A percentile compares a stretch with the other conserved stretches of the same genome.
Evolutionary conservation across 768 basidiomycete genomes (phyloP).

Genomic region (Omphalotus guepiniiformis): DNA sequence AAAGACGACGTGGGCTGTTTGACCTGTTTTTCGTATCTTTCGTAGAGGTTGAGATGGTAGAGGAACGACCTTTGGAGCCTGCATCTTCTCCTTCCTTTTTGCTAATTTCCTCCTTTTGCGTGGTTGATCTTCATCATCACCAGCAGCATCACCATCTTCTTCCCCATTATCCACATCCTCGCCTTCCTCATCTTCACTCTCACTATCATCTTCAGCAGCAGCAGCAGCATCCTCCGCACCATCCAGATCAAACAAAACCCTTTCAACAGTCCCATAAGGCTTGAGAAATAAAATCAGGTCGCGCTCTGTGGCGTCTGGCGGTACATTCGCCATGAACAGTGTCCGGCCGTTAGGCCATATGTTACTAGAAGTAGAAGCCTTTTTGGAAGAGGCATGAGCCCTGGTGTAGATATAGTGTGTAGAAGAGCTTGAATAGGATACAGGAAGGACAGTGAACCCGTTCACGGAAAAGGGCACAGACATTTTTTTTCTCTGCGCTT

Average conservation of each 20-base stretch:
- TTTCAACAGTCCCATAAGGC: constrained; percentile 71
- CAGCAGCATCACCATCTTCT: constrained; percentile 19
- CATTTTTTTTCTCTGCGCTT: constrained; percentile 7
- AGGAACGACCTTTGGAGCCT: constrained; percentile 51
- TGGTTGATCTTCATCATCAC: constrained; percentile 22
- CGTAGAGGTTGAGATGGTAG: constrained; percentile 55
- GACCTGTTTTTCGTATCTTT: constrained; percentile 55
- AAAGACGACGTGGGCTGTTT: constrained; percentile 65
- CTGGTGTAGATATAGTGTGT: constrained; percentile 79
- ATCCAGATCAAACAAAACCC: constrained; percentile 59
- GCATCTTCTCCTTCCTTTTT: constrained; percentile 13
- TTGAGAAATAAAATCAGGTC: constrained; percentile 79
- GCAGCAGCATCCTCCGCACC: constrained; percentile 39
- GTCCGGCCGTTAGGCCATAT: constrained; percentile 58
- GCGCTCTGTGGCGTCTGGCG: constrained; percentile 82
- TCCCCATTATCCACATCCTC: constrained; percentile 25
- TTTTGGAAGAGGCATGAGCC: constrained; percentile 53
- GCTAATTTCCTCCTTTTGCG: constrained; percentile 37
- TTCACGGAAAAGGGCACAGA: constrained; percentile 2
- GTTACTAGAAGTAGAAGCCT: constrained; percentile 17
- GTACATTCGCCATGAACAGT: constrained; percentile 85
- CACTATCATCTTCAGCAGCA: constrained; percentile 38
- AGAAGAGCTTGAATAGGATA: constrained; percentile 37
- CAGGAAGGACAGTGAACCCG: constrained; percentile 47
- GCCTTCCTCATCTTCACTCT: constrained; percentile 26